Evolutionary conservation across 257 asterid species (phyloP).

Genomic region (Voacanga thouarsii): DNA sequence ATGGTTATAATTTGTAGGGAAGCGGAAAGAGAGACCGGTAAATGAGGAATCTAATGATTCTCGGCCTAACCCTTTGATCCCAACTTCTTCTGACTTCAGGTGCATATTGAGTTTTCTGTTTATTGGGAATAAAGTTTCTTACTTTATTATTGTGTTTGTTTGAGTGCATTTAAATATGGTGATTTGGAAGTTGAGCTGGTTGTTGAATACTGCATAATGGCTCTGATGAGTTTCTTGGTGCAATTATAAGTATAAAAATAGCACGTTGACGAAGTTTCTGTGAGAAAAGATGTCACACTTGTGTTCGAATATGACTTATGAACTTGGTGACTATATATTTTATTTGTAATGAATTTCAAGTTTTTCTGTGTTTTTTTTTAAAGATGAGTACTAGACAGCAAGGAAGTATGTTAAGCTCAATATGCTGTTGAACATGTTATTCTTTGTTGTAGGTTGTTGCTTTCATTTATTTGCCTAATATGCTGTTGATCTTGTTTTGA

Average conservation of each 20-base stretch:
- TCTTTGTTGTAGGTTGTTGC: background rate
- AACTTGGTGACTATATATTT: background rate
- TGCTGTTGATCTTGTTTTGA: background rate
- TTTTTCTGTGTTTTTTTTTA: background rate
- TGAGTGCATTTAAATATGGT: background rate
- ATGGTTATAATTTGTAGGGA: slow-evolving; percentile 42
- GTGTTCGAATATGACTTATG: background rate
- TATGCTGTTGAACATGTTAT: background rate
- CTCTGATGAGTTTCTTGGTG: too few species aligned
- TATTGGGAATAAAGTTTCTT: background rate
- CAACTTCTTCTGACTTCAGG: slow-evolving; percentile 82
- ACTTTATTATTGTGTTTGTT: background rate
- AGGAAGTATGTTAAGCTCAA: background rate
- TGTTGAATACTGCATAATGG: background rate
- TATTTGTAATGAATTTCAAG: background rate
- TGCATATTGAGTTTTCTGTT: slow-evolving; percentile 16
- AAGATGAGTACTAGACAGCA: background rate
- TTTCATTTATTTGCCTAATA: background rate
- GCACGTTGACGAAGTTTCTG: background rate
- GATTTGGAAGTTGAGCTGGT: background rate
- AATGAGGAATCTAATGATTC: slow-evolving; percentile 47
- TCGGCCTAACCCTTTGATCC: slow-evolving; percentile 58
- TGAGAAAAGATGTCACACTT: background rate
- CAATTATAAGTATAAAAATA: background rate
- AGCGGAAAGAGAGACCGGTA: slow-evolving; percentile 62